Percentiles rank a stretch among this genome's conserved stretches.
Evolutionary conservation across 805 yeast genomes (phyloP).

Genomic region (Kurtzmaniella cleridarum): DNA sequence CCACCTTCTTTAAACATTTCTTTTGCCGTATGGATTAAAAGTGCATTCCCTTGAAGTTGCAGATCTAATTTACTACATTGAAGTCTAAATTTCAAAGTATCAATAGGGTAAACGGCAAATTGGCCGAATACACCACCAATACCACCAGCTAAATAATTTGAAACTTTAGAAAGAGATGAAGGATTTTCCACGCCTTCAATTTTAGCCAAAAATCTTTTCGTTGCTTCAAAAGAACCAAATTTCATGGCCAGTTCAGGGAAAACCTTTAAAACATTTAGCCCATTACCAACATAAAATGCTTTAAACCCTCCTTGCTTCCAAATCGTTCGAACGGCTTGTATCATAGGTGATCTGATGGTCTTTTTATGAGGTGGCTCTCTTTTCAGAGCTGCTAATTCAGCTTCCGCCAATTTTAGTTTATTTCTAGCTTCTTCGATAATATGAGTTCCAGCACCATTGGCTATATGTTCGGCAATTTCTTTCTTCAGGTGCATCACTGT

Average conservation of each 20-base stretch:
- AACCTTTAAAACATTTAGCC: constrained; percentile 85
- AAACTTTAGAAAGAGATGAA: constrained; percentile 59
- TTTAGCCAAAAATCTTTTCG: constrained; percentile 66
- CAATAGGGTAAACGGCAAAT: constrained; percentile 90
- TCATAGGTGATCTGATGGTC: constrained; percentile 63
- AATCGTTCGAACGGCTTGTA: constrained; percentile 73
- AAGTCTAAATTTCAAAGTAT: constrained; percentile 86
- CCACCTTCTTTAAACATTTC: constrained; percentile 83
- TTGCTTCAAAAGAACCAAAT: constrained; percentile 90
- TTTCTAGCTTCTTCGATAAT: constrained; percentile 30
- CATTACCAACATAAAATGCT: constrained; percentile 93
- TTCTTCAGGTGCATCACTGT: constrained; percentile 57
- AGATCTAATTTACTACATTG: constrained; percentile 86
- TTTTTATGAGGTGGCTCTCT: constrained; percentile 29
- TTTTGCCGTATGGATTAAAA: constrained; percentile 62
- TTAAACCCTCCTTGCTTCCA: constrained; percentile 85
- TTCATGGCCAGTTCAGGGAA: constrained; percentile 97
- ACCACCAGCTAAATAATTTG: constrained; percentile 93
- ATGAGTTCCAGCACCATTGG: constrained; percentile 29
- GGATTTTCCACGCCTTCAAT: constrained; percentile 74
- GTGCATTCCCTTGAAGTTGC: constrained; percentile 51
- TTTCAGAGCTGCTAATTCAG: constrained; percentile 15
- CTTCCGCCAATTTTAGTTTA: constrained; percentile 22
- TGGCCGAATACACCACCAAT: constrained; percentile 94
- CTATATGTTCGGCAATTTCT: constrained; percentile 32